Evolutionary conservation across 176 grass and related monocot genomes (phyloP).

Genomic region (Zizania latifolia): DNA sequence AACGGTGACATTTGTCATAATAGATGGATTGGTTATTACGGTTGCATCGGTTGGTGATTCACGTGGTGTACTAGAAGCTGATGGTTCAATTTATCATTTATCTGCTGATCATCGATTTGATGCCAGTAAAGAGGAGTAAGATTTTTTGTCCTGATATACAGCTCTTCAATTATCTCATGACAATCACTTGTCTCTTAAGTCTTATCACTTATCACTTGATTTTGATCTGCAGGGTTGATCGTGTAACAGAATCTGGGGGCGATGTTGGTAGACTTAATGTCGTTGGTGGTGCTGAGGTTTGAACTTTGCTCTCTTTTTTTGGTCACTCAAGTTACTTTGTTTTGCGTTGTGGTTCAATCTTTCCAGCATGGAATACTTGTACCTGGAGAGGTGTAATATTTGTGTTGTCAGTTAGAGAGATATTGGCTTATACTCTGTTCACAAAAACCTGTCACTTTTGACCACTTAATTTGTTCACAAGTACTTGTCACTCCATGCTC

Average conservation of each 20-base stretch:
- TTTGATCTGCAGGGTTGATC: conserved; percentile 62
- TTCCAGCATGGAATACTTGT: neutral
- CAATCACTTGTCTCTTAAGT: conserved; percentile 11
- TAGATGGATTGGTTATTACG: conserved; percentile 74
- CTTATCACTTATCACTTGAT: conserved; percentile 29
- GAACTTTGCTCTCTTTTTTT: neutral
- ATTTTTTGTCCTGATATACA: conserved; percentile 17
- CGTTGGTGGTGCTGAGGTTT: conserved; percentile 78
- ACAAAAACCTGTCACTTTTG: neutral
- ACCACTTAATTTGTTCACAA: neutral
- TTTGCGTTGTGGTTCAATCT: neutral
- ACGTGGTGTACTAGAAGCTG: conserved; percentile 79
- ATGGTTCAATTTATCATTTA: conserved; percentile 75
- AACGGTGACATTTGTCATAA: conserved; percentile 92
- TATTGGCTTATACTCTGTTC: neutral
- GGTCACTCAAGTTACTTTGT: conserved; percentile 5
- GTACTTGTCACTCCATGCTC: neutral
- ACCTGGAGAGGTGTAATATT: neutral
- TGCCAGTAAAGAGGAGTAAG: conserved; percentile 86
- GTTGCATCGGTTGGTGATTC: conserved; percentile 95
- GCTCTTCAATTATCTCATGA: neutral
- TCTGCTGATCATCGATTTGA: conserved; percentile 90
- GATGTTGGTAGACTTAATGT: conserved; percentile 90
- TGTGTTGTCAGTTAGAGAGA: neutral
- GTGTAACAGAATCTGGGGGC: conserved; percentile 84